phyloP scores from a whole-genome alignment of 768 basidiomycete genomes.

The Tricholoma bakamatsutake region DNA sequence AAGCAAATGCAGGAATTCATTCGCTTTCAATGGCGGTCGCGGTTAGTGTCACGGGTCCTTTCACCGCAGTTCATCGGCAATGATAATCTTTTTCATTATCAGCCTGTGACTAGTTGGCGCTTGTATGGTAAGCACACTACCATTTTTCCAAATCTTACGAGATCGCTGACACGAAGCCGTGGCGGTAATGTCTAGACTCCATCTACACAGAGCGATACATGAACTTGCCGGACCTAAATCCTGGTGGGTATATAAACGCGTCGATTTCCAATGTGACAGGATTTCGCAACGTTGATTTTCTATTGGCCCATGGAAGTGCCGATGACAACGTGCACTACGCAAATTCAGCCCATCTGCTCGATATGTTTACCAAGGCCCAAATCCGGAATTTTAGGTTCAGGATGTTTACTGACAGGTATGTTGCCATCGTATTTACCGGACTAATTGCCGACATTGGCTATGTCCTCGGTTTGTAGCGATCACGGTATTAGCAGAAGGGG shows the following conservation, averaged over 20 bases:
- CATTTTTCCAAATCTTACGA: conserved; percentile 3
- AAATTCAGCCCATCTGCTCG: conserved; percentile 86
- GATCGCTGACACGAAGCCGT: background rate
- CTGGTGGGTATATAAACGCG: conserved; percentile 83
- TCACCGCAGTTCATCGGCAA: background rate
- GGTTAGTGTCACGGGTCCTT: conserved; percentile 37
- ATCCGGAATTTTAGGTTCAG: conserved; percentile 79
- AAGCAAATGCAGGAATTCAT: conserved; percentile 86
- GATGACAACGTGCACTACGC: conserved; percentile 97
- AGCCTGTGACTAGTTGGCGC: conserved; percentile 88
- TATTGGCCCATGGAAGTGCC: conserved; percentile 89
- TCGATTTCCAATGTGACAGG: conserved; percentile 86
- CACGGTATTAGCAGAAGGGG: conserved; percentile 71
- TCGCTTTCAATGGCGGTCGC: conserved; percentile 89
- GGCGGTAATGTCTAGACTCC: conserved; percentile 50
- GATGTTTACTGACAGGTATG: conserved; percentile 94
- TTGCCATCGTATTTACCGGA: conserved; percentile 7
- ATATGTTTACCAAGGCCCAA: conserved; percentile 80
- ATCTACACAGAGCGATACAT: conserved; percentile 99
- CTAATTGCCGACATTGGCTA: conserved; percentile 12
- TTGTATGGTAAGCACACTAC: conserved; percentile 54
- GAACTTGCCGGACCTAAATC: conserved; percentile 75
- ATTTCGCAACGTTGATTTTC: conserved; percentile 73
- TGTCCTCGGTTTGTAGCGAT: conserved; percentile 46
- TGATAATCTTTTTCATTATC: background rate